Evolutionary conservation across 495 filamentous ascomycete genomes (phyloP).

Genomic region (Neurospora africana): DNA sequence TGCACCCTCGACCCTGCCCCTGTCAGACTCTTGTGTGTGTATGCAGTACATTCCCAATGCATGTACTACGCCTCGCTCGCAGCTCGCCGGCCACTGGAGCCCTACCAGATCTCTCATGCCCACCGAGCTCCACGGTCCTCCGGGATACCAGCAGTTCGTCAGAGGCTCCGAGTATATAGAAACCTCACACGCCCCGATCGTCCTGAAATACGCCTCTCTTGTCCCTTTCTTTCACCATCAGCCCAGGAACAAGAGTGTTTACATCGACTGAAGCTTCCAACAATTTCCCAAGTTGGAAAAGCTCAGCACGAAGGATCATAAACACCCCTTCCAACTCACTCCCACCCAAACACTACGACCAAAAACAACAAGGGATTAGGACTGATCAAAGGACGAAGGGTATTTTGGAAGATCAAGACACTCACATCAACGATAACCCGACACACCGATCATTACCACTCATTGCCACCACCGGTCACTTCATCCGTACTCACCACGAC

Average conservation of each 20-base stretch:
- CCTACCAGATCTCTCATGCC: slow-evolving; percentile 23
- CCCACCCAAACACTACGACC: neutral
- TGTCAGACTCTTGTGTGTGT: slow-evolving; percentile 5
- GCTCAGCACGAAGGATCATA: neutral
- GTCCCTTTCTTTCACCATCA: neutral
- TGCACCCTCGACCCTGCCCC: slow-evolving; percentile 5
- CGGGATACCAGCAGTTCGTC: slow-evolving; percentile 11
- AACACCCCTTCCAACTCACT: neutral
- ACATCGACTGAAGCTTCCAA: neutral
- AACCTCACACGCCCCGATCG: slow-evolving; percentile 18
- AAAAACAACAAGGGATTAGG: neutral
- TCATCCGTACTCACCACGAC: neutral
- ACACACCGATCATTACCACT: neutral
- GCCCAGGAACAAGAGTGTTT: slow-evolving; percentile 1
- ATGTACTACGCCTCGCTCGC: slow-evolving; percentile 21
- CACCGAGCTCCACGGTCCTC: slow-evolving; percentile 18
- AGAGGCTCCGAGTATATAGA: slow-evolving; percentile 20
- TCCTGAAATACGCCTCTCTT: neutral
- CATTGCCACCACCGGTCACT: neutral
- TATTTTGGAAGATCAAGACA: neutral
- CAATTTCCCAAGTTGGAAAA: neutral
- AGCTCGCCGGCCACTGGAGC: slow-evolving; percentile 7
- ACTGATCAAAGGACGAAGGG: neutral
- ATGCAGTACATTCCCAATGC: slow-evolving; percentile 16
- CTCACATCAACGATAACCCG: neutral